Evolutionary conservation across 805 yeast genomes (phyloP).

Genomic region (Myxozyma sirexii): DNA sequence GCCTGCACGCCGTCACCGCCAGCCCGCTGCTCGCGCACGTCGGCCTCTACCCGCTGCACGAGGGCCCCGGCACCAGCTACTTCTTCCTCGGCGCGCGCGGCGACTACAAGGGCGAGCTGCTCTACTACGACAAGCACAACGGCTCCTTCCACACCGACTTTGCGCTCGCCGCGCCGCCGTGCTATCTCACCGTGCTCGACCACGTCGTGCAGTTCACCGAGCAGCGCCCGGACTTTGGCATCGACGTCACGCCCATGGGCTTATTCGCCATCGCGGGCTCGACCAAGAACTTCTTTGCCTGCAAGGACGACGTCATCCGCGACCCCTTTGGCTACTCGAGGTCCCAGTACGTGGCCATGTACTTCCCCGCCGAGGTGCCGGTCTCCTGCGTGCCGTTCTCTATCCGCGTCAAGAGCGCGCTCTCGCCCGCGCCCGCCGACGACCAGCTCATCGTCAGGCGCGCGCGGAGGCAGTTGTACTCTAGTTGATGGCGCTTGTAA

Average conservation of each 20-base stretch:
- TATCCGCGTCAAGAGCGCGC: not conserved
- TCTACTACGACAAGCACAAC: conserved; percentile 1
- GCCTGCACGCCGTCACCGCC: conserved; percentile 1
- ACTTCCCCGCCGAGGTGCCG: conserved; percentile 5
- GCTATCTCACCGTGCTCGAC: conserved; percentile 5
- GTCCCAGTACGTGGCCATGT: conserved; percentile 4
- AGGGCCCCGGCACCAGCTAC: conserved; percentile 6
- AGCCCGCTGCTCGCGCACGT: not conserved
- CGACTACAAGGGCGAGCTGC: conserved; percentile 1
- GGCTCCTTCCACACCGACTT: conserved; percentile 6
- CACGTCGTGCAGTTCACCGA: conserved; percentile 5
- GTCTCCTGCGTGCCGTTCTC: conserved; percentile 4
- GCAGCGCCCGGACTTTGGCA: not conserved
- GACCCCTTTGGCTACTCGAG: conserved; percentile 10
- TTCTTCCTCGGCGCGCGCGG: conserved; percentile 3
- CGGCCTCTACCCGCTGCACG: conserved; percentile 8
- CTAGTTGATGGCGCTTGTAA: not conserved
- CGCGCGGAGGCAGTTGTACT: not conserved
- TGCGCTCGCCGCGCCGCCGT: not conserved
- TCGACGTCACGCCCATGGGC: conserved; percentile 3
- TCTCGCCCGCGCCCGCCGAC: not conserved
- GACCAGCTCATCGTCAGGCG: not conserved
- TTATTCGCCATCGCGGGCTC: conserved; percentile 3
- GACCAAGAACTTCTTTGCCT: conserved; percentile 6
- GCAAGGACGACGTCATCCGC: conserved; percentile 2